Percentiles rank a stretch among this genome's conserved stretches.
phyloP scores from a whole-genome alignment of 495 filamentous ascomycete genomes.

The Penicillium mononematosum region DNA sequence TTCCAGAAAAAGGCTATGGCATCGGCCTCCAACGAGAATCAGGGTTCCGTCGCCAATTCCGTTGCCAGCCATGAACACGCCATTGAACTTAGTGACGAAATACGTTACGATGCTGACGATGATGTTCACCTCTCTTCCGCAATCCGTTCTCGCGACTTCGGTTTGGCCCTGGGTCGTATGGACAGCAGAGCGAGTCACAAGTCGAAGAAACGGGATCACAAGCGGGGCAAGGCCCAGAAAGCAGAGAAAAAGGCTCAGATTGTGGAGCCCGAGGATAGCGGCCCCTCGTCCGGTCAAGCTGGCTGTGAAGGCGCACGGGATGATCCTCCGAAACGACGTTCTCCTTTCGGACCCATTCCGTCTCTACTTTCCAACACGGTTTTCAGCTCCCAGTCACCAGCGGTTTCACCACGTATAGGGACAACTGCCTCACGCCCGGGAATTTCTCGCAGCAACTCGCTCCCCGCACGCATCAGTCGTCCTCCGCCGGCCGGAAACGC shows the following conservation, averaged over 20 bases:
- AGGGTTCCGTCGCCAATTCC: conserved; percentile 28
- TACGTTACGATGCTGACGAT: conserved; percentile 32
- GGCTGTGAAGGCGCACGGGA: conserved; percentile 15
- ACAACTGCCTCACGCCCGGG: conserved; percentile 45
- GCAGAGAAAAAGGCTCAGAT: conserved; percentile 14
- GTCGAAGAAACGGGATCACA: conserved; percentile 29
- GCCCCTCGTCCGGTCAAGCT: not conserved
- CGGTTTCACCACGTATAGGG: conserved; percentile 38
- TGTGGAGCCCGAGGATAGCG: not conserved
- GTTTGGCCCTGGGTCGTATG: conserved; percentile 18
- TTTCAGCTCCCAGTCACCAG: conserved; percentile 49
- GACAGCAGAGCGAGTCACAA: conserved; percentile 22
- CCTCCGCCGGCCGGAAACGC: conserved; percentile 39
- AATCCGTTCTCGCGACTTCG: conserved; percentile 38
- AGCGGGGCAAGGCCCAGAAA: conserved; percentile 31
- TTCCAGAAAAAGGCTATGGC: conserved; percentile 29
- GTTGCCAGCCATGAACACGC: conserved; percentile 37
- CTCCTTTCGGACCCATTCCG: conserved; percentile 53
- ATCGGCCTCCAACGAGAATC: conserved; percentile 26
- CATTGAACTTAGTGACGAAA: conserved; percentile 37
- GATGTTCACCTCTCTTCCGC: conserved; percentile 19
- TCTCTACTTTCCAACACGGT: conserved; percentile 64
- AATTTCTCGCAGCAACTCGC: conserved; percentile 74
- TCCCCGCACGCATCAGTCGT: conserved; percentile 68
- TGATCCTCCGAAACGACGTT: conserved; percentile 29